Evolutionary conservation across 2,329 filamentous ascomycete species (phyloP).

Genomic region (Didymella pomorum): DNA sequence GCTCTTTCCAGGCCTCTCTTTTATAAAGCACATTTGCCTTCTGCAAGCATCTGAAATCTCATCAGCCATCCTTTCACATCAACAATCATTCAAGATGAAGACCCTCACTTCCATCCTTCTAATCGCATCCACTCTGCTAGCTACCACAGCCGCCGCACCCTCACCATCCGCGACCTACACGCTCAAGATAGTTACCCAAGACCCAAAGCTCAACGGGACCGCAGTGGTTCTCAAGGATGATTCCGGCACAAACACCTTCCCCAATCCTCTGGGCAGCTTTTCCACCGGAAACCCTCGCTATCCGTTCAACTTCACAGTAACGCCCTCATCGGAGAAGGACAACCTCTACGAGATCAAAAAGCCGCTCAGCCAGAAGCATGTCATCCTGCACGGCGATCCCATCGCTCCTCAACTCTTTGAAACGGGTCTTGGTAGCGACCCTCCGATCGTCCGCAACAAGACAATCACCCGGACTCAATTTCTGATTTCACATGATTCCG

Average conservation of each 20-base stretch:
- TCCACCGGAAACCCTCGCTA: neutral
- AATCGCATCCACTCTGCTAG: neutral
- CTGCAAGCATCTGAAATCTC: neutral
- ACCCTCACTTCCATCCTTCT: neutral
- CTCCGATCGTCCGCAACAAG: neutral
- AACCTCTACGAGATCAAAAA: neutral
- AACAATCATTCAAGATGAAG: neutral
- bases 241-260: neutral
- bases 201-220: neutral
- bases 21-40: neutral
- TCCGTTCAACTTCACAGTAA: neutral
- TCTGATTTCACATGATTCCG: neutral
- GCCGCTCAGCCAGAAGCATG: neutral
- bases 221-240: neutral
- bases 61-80: neutral
- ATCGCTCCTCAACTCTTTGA: neutral
- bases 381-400: neutral
- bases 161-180: neutral
- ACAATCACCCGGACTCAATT: neutral
- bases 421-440: neutral
- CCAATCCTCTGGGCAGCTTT: neutral
- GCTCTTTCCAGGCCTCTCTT: neutral
- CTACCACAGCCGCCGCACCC: no score
- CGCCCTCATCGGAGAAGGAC: neutral
- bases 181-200: neutral